These are phyloP conservation scores for Beta vulgaris DNA, from an alignment of 148 eudicot species.

Conservation along the genomic window DNA sequence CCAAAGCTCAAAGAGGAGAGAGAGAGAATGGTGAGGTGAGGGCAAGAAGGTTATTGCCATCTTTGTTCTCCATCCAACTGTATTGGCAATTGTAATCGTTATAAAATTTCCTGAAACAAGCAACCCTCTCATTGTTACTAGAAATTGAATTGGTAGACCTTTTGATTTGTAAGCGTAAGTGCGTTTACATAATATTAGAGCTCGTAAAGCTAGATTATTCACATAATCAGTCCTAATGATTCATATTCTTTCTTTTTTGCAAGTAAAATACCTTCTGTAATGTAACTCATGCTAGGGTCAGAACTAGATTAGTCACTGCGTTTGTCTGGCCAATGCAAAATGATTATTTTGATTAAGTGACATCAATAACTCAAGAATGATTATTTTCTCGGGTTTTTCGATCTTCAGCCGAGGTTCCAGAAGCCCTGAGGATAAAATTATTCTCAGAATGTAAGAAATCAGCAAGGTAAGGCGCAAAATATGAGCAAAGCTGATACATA, in stretches of 20 bases:
- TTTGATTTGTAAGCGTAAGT: neutral
- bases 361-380: conserved; percentile 67
- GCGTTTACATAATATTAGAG: neutral
- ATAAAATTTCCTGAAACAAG: neutral
- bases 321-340: conserved; percentile 71
- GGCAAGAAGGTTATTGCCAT: too few species aligned
- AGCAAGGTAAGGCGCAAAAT: neutral
- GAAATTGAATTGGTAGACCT: neutral
- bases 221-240: neutral
- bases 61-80: too few species aligned
- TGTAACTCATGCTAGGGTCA: neutral
- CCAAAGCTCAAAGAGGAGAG: too few species aligned
- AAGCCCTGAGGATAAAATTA: conserved; percentile 41
- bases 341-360: conserved; percentile 48
- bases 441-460: neutral
- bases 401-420: conserved; percentile 61
- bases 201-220: neutral
- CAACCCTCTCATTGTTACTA: neutral
- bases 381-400: conserved; percentile 43
- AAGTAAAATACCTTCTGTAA: neutral
- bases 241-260: neutral
- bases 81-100: neutral
- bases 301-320: conserved; percentile 29
- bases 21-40: too few species aligned
- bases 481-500: neutral